Evolutionary conservation across 164 flowering plant species (phyloP).

Genomic region (Buxus sempervirens): DNA sequence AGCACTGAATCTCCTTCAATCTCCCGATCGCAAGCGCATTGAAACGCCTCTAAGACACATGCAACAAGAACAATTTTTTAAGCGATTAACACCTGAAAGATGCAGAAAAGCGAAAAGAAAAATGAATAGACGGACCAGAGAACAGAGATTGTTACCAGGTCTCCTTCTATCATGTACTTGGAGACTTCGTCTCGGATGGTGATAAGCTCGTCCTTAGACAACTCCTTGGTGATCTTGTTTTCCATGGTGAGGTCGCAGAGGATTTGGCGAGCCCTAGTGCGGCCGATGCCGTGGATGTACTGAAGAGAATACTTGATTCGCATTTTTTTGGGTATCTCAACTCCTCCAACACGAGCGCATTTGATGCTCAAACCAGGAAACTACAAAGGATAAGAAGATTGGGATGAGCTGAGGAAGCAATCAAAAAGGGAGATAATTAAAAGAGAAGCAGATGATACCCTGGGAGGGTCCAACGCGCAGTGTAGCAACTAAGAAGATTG

Average conservation of each 20-base stretch:
- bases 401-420: background rate
- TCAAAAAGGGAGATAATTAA: background rate
- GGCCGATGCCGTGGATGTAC: constrained; percentile 91
- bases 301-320: constrained; percentile 79
- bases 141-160: constrained; percentile 48
- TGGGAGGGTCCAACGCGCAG: constrained; percentile 31
- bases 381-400: constrained; percentile 26
- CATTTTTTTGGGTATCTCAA: constrained; percentile 92
- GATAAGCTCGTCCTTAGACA: constrained; percentile 77
- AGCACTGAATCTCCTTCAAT: constrained; percentile 92
- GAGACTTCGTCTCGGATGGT: constrained; percentile 76
- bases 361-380: constrained; percentile 45
- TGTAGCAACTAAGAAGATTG: too few relatives aligned
- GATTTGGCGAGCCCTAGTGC: constrained; percentile 60
- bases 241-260: constrained; percentile 59
- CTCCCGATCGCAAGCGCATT: constrained; percentile 72
- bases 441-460: constrained; percentile 33
- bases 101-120: background rate
- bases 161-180: constrained; percentile 95
- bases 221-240: constrained; percentile 81
- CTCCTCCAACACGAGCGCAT: constrained; percentile 94
- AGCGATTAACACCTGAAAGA: background rate
- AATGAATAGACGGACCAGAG: background rate
- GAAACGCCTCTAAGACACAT: constrained; percentile 68
- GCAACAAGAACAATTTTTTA: background rate